These are phyloP conservation scores for Ganoderma leucocontextum DNA, from an alignment of 1,284 basidiomycete species.

Conservation along the genomic window DNA sequence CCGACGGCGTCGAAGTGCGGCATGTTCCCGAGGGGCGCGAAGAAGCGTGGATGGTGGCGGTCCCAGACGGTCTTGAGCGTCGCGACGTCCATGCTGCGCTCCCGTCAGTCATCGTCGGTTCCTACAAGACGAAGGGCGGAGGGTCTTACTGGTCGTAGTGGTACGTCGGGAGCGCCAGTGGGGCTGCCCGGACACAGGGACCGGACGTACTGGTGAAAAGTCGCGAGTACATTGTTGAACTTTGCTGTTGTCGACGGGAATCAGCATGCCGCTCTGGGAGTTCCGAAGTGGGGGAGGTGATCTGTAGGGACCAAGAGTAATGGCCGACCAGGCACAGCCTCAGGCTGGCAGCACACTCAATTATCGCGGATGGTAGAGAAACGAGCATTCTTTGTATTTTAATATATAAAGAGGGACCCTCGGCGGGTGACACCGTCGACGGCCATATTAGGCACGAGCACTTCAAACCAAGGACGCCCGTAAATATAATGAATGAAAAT, in stretches of 20 bases:
- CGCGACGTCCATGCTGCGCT: slow-evolving; percentile 58
- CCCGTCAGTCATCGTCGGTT: background rate
- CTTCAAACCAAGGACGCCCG: background rate
- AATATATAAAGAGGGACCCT: background rate
- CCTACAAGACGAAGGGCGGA: background rate
- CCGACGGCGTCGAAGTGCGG: slow-evolving; percentile 53
- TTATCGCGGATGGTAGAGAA: background rate
- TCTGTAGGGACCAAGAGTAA: no score
- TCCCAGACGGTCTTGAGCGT: slow-evolving; percentile 56
- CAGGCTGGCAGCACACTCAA: no score
- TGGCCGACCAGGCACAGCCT: no score
- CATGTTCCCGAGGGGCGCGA: slow-evolving; percentile 70
- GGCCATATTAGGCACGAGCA: background rate
- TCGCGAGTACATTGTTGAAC: no score
- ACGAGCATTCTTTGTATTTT: background rate
- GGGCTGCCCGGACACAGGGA: no score
- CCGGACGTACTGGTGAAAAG: no score
- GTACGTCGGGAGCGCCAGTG: slow-evolving; percentile 35
- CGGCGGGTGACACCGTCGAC: background rate
- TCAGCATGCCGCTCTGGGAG: no score
- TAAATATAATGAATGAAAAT: background rate
- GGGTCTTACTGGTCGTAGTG: slow-evolving; percentile 74
- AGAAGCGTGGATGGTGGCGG: slow-evolving; percentile 57
- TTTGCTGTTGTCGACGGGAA: no score
- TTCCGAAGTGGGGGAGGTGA: no score